Conservation (phyloP, 2,329 filamentous ascomycete species). For the Bipolaris sorokiniana region DNA sequence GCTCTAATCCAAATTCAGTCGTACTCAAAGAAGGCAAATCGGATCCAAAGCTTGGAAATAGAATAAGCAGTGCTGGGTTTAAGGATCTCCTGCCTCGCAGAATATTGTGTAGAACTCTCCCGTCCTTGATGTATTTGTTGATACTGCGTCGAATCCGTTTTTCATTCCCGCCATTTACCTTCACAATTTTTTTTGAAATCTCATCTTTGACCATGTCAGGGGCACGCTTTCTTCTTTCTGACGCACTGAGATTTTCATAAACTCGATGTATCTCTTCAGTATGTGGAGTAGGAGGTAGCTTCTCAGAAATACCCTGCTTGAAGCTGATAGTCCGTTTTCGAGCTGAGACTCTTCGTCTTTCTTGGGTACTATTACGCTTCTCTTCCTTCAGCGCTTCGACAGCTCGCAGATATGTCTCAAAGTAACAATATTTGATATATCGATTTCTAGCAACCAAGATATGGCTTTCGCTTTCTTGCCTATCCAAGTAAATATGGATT, state of each 20-base stretch:
- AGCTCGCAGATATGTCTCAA: conserved; percentile 12
- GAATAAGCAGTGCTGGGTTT: conserved; percentile 6
- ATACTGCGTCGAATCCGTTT: conserved; percentile 4
- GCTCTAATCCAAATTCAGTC: conserved; percentile 5
- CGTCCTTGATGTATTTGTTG: conserved; percentile 10
- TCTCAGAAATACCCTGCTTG: conserved; percentile 1
- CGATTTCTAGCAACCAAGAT: conserved; percentile 4
- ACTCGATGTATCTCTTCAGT: not conserved
- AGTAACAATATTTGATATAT: conserved; percentile 19
- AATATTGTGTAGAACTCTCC: conserved; percentile 9
- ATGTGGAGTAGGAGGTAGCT: conserved; percentile 4
- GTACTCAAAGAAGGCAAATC: conserved; percentile 2
- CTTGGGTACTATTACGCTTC: conserved; percentile 5
- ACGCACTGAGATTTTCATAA: conserved; percentile 4
- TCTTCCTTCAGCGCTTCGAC: conserved; percentile 7
- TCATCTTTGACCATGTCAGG: conserved; percentile 11
- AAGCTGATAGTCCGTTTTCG: conserved; percentile 9
- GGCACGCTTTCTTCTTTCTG: not conserved
- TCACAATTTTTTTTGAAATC: conserved; percentile 2
- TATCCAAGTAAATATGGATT: conserved; percentile 10
- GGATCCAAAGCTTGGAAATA: conserved; percentile 9
- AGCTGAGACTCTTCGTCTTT: conserved; percentile 2
- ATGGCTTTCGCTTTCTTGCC: conserved; percentile 8
- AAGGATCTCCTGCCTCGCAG: conserved; percentile 1
- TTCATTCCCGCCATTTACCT: not conserved